phyloP scores from a whole-genome alignment of 2,329 filamentous ascomycete genomes.

The Trichoderma brevicompactum region DNA sequence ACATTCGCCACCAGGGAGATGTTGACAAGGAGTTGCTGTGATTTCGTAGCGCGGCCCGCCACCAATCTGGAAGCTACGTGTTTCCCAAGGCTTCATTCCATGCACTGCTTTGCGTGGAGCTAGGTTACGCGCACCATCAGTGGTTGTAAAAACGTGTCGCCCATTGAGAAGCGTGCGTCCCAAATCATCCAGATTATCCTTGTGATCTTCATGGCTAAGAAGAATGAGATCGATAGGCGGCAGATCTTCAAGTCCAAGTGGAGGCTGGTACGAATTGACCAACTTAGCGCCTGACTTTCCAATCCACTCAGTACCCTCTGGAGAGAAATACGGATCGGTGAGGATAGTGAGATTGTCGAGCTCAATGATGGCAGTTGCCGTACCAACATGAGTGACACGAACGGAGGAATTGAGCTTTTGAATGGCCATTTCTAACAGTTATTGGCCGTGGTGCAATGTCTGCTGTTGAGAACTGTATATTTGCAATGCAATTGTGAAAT shows the following conservation, averaged over 20 bases:
- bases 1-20: constrained; percentile 50
- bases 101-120: constrained; percentile 48
- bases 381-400: constrained; percentile 52
- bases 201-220: constrained; percentile 55
- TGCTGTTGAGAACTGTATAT: too few relatives aligned
- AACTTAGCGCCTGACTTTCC: constrained; percentile 36
- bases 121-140: constrained; percentile 50
- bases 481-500: too few relatives aligned
- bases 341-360: constrained; percentile 48
- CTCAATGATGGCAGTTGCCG: constrained; percentile 52
- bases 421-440: not conserved
- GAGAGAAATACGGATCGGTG: constrained; percentile 53
- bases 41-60: constrained; percentile 44
- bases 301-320: constrained; percentile 43
- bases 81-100: constrained; percentile 48
- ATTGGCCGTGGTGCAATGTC: too few relatives aligned
- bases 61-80: constrained; percentile 35
- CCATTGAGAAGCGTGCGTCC: constrained; percentile 52
- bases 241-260: constrained; percentile 44
- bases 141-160: constrained; percentile 51
- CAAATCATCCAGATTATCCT: constrained; percentile 53
- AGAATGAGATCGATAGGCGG: constrained; percentile 54
- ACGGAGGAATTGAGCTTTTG: constrained; percentile 30
- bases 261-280: constrained; percentile 41
- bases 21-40: constrained; percentile 49